These are phyloP conservation scores for Daldinia caldariorum DNA, from an alignment of 495 filamentous ascomycete species.

Conservation along the genomic window DNA sequence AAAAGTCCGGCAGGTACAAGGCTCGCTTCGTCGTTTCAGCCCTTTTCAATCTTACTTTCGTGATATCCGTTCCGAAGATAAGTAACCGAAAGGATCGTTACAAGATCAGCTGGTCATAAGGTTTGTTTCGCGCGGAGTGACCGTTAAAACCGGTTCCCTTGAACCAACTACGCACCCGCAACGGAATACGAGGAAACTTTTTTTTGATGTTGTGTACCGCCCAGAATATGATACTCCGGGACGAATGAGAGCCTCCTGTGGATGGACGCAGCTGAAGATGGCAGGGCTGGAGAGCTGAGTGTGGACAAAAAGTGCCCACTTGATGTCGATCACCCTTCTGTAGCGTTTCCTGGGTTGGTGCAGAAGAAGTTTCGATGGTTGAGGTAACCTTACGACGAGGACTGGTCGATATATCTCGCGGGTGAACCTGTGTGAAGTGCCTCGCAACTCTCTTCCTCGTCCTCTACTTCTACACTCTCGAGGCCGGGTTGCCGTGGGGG, in stretches of 20 bases:
- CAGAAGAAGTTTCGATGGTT: constrained; percentile 17
- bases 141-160: constrained; percentile 14
- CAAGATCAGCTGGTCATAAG: background rate
- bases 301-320: constrained; percentile 19
- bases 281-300: constrained; percentile 38
- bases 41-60: background rate
- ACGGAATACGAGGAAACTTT: constrained; percentile 39
- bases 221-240: constrained; percentile 19
- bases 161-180: background rate
- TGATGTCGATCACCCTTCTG: constrained; percentile 39
- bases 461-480: constrained; percentile 43
- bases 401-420: constrained; percentile 40
- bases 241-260: constrained; percentile 19
- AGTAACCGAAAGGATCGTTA: constrained; percentile 5
- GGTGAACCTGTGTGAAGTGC: constrained; percentile 4
- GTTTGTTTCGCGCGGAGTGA: constrained; percentile 2
- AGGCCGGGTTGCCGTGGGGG: constrained; percentile 29
- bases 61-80: constrained; percentile 2
- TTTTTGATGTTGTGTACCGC: constrained; percentile 40
- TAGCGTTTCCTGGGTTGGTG: constrained; percentile 32
- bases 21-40: background rate
- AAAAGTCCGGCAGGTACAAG: no score
- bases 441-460: constrained; percentile 4
- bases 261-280: constrained; percentile 31
- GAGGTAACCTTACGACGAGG: constrained; percentile 40